Percentiles rank a stretch among this genome's conserved stretches.
These are phyloP conservation scores for Cokeromyces recurvatus DNA, from an alignment of 371 early-diverging fungal genomes.

Conservation along the genomic window DNA sequence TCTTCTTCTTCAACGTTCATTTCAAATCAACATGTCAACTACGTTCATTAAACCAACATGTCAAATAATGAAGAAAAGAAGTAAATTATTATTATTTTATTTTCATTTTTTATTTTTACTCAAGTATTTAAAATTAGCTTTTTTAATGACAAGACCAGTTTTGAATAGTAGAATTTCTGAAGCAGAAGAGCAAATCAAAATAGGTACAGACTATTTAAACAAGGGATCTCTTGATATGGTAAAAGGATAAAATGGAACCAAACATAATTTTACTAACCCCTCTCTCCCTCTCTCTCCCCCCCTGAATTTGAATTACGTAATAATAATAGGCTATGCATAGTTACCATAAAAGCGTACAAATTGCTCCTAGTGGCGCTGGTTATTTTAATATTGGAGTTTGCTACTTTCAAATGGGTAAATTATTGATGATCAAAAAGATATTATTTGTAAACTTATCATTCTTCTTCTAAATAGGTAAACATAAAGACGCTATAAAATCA, in stretches of 20 bases:
- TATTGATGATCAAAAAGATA: too few species aligned
- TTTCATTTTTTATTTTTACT: too few species aligned
- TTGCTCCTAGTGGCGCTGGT: conserved; percentile 51
- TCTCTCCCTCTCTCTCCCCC: too few species aligned
- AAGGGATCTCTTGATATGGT: conserved; percentile 46
- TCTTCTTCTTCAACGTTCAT: not conserved
- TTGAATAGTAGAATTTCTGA: conserved; percentile 34
- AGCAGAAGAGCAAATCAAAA: conserved; percentile 39
- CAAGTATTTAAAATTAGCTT: conserved; percentile 8
- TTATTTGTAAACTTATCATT: too few species aligned
- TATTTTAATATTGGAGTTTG: conserved; percentile 81
- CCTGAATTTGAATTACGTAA: too few species aligned
- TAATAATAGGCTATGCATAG: conserved; percentile 45
- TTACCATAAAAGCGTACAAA: conserved; percentile 42
- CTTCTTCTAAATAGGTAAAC: conserved; percentile 44
- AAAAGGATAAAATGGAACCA: too few species aligned
- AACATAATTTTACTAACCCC: too few species aligned
- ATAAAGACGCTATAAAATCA: conserved; percentile 54
- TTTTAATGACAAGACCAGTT: conserved; percentile 18
- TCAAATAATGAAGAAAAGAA: too few species aligned
- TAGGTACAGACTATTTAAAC: conserved; percentile 36
- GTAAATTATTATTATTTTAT: too few species aligned
- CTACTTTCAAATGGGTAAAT: conserved; percentile 64
- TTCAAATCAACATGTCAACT: too few species aligned
- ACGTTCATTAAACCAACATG: too few species aligned